Evolutionary conservation across 1,284 basidiomycete genomes (phyloP).

Genomic region (Heterobasidion irregulare): DNA sequence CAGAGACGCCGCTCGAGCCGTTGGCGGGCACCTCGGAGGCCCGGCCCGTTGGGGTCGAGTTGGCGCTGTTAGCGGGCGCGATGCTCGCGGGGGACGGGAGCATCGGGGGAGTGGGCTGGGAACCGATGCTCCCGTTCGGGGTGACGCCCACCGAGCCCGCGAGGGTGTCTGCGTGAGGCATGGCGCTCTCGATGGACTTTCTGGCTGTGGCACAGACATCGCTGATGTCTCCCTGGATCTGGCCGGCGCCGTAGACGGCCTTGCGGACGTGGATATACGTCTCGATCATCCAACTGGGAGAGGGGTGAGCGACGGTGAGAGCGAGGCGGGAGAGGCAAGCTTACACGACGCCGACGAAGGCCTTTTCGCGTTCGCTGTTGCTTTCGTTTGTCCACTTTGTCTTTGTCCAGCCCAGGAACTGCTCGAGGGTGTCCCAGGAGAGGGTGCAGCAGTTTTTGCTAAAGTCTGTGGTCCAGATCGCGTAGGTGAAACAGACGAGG

Average conservation of each 20-base stretch:
- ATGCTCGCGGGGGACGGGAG: slow-evolving; percentile 69
- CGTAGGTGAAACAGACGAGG: slow-evolving; percentile 65
- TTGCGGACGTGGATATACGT: slow-evolving; percentile 59
- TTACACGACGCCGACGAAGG: slow-evolving; percentile 71
- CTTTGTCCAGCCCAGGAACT: slow-evolving; percentile 59
- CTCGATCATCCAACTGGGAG: slow-evolving; percentile 61
- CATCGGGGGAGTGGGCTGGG: slow-evolving; percentile 52
- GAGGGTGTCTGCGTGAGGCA: slow-evolving; percentile 20
- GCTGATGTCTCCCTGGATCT: slow-evolving; percentile 14
- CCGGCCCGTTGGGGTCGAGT: slow-evolving; percentile 55
- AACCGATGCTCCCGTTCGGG: slow-evolving; percentile 22
- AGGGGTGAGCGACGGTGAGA: slow-evolving; percentile 21
- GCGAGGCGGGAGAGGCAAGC: slow-evolving; percentile 21
- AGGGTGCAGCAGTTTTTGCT: slow-evolving; percentile 38
- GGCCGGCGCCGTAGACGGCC: slow-evolving; percentile 37
- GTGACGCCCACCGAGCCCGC: slow-evolving; percentile 13
- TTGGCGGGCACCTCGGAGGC: background rate
- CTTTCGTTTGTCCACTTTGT: slow-evolving; percentile 57
- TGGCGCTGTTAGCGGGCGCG: slow-evolving; percentile 53
- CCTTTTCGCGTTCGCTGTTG: slow-evolving; percentile 61
- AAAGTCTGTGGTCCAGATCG: slow-evolving; percentile 63
- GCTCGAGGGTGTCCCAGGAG: slow-evolving; percentile 55
- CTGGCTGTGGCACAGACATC: slow-evolving; percentile 9
- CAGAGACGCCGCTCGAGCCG: slow-evolving; percentile 4
- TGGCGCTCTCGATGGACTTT: slow-evolving; percentile 9